Evolutionary conservation across 331 rosid species (phyloP).

Genomic region (Quercus lobata): DNA sequence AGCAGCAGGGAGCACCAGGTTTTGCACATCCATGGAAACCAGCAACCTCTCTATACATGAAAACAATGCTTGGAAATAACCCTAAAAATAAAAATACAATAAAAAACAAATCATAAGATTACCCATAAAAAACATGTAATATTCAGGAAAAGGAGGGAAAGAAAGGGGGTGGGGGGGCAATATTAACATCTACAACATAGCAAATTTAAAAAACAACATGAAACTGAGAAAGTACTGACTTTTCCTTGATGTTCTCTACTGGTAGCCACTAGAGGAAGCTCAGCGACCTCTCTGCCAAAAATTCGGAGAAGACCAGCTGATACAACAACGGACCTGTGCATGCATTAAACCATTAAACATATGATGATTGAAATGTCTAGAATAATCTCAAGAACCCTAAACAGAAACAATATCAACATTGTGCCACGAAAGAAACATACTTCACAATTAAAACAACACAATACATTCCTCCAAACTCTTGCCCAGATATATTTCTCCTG

Average conservation of each 20-base stretch:
- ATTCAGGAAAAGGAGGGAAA: background rate
- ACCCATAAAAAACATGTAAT: background rate
- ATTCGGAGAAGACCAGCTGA: constrained; percentile 96
- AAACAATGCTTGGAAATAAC: constrained; percentile 89
- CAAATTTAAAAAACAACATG: background rate
- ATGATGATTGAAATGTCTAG: constrained; percentile 5
- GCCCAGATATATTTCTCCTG: constrained; percentile 99
- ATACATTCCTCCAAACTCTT: constrained; percentile 99
- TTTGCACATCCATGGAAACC: constrained; percentile 75
- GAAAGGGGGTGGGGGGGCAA: background rate
- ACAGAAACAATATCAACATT: background rate
- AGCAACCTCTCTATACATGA: constrained; percentile 85
- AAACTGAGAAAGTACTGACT: constrained; percentile 44
- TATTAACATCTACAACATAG: background rate
- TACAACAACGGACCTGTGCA: constrained; percentile 78
- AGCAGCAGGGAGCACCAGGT: constrained; percentile 96
- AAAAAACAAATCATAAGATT: background rate
- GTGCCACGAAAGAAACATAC: constrained; percentile 40
- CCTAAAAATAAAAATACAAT: constrained; percentile 39
- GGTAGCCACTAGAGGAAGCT: constrained; percentile 96
- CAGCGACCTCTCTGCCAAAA: constrained; percentile 87
- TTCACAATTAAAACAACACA: constrained; percentile 89
- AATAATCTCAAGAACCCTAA: background rate
- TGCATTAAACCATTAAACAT: constrained; percentile 12
- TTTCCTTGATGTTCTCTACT: constrained; percentile 93